Percentiles rank a stretch among this genome's conserved stretches.
These are phyloP conservation scores for Lignosus rhinocerotis DNA, from an alignment of 1,284 basidiomycete genomes.

Conservation along the genomic window DNA sequence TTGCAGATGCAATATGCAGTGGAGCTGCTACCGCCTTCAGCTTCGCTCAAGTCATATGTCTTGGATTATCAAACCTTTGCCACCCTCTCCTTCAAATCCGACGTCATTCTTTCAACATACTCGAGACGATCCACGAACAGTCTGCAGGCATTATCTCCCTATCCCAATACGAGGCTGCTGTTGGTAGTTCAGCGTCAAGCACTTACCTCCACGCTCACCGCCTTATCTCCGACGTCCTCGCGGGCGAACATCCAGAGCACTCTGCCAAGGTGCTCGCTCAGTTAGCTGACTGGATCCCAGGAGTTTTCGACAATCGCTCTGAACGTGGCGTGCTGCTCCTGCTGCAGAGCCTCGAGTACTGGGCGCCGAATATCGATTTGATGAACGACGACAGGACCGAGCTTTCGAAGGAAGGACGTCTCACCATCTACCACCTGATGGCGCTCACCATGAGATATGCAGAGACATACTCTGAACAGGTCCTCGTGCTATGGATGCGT, in stretches of 20 bases:
- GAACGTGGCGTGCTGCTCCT: slow-evolving; percentile 55
- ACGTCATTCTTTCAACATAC: slow-evolving; percentile 75
- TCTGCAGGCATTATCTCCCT: slow-evolving; percentile 61
- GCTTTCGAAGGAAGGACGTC: slow-evolving; percentile 61
- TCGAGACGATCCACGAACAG: slow-evolving; percentile 75
- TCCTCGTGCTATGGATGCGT: slow-evolving; percentile 80
- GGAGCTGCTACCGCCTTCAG: slow-evolving; percentile 61
- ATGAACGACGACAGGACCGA: slow-evolving; percentile 59
- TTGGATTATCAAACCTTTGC: slow-evolving; percentile 85
- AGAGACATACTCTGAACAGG: slow-evolving; percentile 78
- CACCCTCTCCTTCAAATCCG: slow-evolving; percentile 72
- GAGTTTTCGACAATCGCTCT: slow-evolving; percentile 57
- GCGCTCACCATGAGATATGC: slow-evolving; percentile 82
- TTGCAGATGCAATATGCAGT: slow-evolving; percentile 73
- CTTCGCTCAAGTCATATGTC: slow-evolving; percentile 77
- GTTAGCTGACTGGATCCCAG: slow-evolving; percentile 73
- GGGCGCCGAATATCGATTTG: slow-evolving; percentile 77
- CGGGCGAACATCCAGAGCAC: slow-evolving; percentile 77
- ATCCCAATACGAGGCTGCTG: slow-evolving; percentile 74
- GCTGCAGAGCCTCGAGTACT: slow-evolving; percentile 76
- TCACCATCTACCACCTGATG: slow-evolving; percentile 82
- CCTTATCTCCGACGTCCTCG: slow-evolving; percentile 76
- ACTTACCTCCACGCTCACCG: slow-evolving; percentile 84
- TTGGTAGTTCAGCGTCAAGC: slow-evolving; percentile 73
- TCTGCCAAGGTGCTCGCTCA: slow-evolving; percentile 73